Base-by-base conservation (phyloP, 192 early-diverging fungal genomes). In the Linnemannia exigua region DNA sequence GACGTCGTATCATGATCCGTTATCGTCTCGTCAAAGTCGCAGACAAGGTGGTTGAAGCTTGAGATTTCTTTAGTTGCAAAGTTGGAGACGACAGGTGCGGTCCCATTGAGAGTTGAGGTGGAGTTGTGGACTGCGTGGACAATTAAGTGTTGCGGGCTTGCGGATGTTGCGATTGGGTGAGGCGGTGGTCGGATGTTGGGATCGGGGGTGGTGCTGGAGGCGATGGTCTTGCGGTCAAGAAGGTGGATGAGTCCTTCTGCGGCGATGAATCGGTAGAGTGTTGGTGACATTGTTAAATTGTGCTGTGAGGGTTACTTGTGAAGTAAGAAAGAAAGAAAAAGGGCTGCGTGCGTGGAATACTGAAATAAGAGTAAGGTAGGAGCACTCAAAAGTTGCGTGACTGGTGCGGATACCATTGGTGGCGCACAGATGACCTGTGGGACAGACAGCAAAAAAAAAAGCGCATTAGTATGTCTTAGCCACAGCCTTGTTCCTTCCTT, bases 11-110 rank as follows among this genome's bases (percentile, higher is more conserved):
- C 84, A 25, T 86, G 84, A 47, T 76, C 70, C 3, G 84, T 86
- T 22, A 86, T 86, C 38, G 84, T 86, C 63, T 86, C 84, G 75
- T 86, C 84, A 79, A 86, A 86, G 67, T 86, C 84, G 7, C 74
- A 74, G 33, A 86, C 78, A 5, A 86, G 35, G 67, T 86, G 84
- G 70, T 86, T 70, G 67, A 86, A 86, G 52, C 11, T n/a, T 17
- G 47, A 20, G 35, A 86, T 48, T 20, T n/a, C 12, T 37, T 66
- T 70, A 14, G 70, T 68, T 5, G 79, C 33, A 15, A 36, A 47
- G n/a, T 12, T 20, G 28, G 68, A 66, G 2, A 77, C 67, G 8
- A 20, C 67, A 28, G 38, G 67, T 12, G 63, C 31, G 50, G 37
- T 1, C 33, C 54, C 73, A 4, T 70, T 76, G 69, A 50, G 36